Evolutionary conservation across 148 eudicot genomes (phyloP).

Genomic region (Heliosperma pusillum): DNA sequence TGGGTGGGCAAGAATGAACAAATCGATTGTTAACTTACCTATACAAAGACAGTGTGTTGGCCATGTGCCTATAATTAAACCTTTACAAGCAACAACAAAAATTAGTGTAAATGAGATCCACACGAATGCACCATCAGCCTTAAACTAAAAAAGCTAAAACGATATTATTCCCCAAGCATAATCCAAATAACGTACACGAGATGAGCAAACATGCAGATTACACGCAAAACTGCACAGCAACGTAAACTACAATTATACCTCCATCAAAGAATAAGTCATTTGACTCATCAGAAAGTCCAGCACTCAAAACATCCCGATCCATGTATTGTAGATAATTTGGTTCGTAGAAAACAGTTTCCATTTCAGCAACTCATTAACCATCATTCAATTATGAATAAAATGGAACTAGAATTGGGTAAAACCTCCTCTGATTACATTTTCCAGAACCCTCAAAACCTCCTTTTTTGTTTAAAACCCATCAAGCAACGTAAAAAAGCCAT

Average conservation of each 20-base stretch:
- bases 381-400: no score
- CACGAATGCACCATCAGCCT: neutral
- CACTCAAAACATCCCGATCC: neutral
- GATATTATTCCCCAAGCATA: neutral
- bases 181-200: neutral
- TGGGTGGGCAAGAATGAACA: neutral
- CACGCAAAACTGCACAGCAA: no score
- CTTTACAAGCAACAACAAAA: slow-evolving; percentile 35
- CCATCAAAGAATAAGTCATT: neutral
- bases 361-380: no score
- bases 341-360: no score
- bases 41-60: slow-evolving; percentile 86
- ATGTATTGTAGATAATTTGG: no score
- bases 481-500: no score
- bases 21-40: slow-evolving; percentile 40
- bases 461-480: no score
- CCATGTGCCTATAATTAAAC: slow-evolving; percentile 99
- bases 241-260: no score
- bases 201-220: neutral
- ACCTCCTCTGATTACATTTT: no score
- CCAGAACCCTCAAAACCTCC: no score
- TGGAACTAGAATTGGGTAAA: no score
- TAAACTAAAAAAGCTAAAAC: neutral
- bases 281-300: neutral
- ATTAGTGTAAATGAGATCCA: neutral